A percentile compares a stretch with the other conserved stretches of the same genome.
phyloP scores from a whole-genome alignment of 2,329 filamentous ascomycete genomes.

The Botryotinia convoluta region DNA sequence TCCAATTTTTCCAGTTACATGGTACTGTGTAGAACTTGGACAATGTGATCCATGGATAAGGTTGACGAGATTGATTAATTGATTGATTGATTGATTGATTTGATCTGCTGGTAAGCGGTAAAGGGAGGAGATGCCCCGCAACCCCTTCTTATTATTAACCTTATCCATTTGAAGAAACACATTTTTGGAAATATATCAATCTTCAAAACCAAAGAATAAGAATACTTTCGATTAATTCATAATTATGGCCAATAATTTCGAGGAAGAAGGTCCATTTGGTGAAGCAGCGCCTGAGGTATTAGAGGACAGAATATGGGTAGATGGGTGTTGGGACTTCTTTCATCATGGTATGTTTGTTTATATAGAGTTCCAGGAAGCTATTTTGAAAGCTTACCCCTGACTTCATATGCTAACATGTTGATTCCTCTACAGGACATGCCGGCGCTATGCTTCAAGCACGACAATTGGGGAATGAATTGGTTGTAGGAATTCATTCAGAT shows the following conservation, averaged over 20 bases:
- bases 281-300: constrained; percentile 37
- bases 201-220: neutral
- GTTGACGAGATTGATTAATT: neutral
- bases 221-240: constrained; percentile 7
- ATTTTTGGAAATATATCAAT: neutral
- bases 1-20: neutral
- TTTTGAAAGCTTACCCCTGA: neutral
- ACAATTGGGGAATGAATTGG: constrained; percentile 82
- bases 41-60: neutral
- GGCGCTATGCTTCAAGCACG: constrained; percentile 96
- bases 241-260: constrained; percentile 22
- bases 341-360: constrained; percentile 69
- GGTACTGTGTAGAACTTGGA: neutral
- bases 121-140: constrained; percentile 6
- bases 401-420: constrained; percentile 9
- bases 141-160: neutral
- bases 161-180: neutral
- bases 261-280: constrained; percentile 32
- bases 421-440: constrained; percentile 69
- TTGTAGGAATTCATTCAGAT: constrained; percentile 92
- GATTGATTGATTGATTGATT: neutral
- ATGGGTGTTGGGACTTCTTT: constrained; percentile 99
- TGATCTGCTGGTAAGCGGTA: constrained; percentile 8
- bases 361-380: neutral
- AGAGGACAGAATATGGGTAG: constrained; percentile 87